Evolutionary conservation across 2,329 filamentous ascomycete genomes (phyloP).

Genomic region (Aspergillus sp.): DNA sequence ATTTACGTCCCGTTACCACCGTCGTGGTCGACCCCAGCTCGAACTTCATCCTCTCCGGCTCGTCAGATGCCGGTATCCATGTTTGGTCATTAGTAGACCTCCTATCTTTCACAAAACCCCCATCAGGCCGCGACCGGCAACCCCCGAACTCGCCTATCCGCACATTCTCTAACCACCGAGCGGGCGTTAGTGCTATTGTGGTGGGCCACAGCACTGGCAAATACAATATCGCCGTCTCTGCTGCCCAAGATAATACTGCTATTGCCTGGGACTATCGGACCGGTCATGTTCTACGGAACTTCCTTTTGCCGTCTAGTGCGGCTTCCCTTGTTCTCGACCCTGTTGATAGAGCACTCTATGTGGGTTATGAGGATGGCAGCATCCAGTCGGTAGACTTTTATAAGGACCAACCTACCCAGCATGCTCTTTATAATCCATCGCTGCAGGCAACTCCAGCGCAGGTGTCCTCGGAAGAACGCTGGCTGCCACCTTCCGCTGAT

Average conservation of each 20-base stretch:
- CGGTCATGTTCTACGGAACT: conserved; percentile 73
- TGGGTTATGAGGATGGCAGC: conserved; percentile 76
- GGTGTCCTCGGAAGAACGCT: conserved; percentile 41
- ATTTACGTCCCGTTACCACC: conserved; percentile 62
- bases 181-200: conserved; percentile 48
- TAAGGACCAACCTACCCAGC: conserved; percentile 46
- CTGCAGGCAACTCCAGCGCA: conserved; percentile 44
- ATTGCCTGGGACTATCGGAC: conserved; percentile 91
- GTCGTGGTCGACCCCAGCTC: conserved; percentile 68
- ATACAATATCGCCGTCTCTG: conserved; percentile 80
- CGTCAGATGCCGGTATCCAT: conserved; percentile 78
- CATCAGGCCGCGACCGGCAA: conserved; percentile 40
- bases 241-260: conserved; percentile 81
- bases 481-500: conserved; percentile 59
- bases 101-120: conserved; percentile 58
- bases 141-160: conserved; percentile 65
- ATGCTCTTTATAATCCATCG: conserved; percentile 35
- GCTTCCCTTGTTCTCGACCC: conserved; percentile 76
- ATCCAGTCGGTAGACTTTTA: conserved; percentile 79
- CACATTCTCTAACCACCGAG: conserved; percentile 71
- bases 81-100: conserved; percentile 83
- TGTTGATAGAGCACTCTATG: conserved; percentile 77
- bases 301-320: conserved; percentile 73
- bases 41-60: conserved; percentile 48
- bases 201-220: conserved; percentile 68